phyloP scores from a whole-genome alignment of 2,329 filamentous ascomycete genomes.

The Dothideomycetes sp. region DNA sequence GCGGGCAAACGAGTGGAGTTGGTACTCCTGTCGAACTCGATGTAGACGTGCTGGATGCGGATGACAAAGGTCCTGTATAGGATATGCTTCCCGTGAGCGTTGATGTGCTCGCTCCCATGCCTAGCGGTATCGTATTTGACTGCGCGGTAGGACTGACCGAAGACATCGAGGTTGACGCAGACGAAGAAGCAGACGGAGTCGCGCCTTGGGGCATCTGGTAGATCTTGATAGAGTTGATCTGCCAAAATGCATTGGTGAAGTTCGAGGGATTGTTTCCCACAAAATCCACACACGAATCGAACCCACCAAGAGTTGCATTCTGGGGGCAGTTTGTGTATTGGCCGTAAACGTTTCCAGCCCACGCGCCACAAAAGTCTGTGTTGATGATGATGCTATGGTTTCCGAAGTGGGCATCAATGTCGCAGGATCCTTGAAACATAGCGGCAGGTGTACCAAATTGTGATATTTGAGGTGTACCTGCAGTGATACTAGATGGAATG shows the following conservation, averaged over 20 bases:
- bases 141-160: conserved; percentile 7
- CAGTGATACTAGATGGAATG: conserved; percentile 31
- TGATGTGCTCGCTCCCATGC: conserved; percentile 17
- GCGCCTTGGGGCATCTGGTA: conserved; percentile 22
- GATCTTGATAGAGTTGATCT: conserved; percentile 28
- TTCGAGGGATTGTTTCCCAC: conserved; percentile 21
- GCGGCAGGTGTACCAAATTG: conserved; percentile 52
- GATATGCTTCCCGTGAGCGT: conserved; percentile 11
- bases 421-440: conserved; percentile 43
- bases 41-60: conserved; percentile 8
- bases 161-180: conserved; percentile 4
- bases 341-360: conserved; percentile 21
- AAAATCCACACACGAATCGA: conserved; percentile 20
- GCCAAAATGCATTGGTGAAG: conserved; percentile 28
- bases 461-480: conserved; percentile 43
- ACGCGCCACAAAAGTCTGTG: conserved; percentile 29
- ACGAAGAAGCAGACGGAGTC: conserved; percentile 1
- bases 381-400: conserved; percentile 29
- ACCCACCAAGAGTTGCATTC: conserved; percentile 10
- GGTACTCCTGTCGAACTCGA: conserved; percentile 4
- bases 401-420: conserved; percentile 24
- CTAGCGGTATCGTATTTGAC: conserved; percentile 14
- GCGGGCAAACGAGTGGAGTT: conserved; percentile 11
- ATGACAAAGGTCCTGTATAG: conserved; percentile 19
- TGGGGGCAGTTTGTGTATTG: conserved; percentile 19